Evolutionary conservation across 257 asterid species (phyloP), one percentile per base, ranked within the genome.

Genomic region (Nicotiana paniculata): DNA sequence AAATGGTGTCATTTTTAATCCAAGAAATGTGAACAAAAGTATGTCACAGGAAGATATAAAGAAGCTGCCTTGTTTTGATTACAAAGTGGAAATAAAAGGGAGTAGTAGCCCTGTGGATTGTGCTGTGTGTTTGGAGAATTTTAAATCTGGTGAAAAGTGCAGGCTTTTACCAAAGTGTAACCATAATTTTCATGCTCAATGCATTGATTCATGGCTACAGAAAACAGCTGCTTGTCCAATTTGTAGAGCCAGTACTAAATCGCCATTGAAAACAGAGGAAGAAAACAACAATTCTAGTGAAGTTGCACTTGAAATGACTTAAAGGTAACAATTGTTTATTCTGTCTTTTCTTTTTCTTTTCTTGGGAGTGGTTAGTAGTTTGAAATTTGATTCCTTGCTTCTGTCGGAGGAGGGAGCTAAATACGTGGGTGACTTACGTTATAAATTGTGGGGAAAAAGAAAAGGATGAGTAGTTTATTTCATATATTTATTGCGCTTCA

Each of bases 161-260:
- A 88, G 93, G 66, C 46, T 85, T 58, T 77, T 93, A 89, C 93
- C 93, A 0, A 84, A 80, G 9, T 93, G 97, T 4, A 81, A 68
- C 1, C 96, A 93, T 33, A 57, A 86, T 54, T 93, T 91, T 64
- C 97, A 93, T 87, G 90, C 81, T 55, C 88, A 84, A 6, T 93
- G 97, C 65, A 88, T 93, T 53, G 97, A 91, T 87, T 86, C 88
- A 5, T 93, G 97, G 97, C 87, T 93, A 43, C 6, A 82, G 82
- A 85, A 89, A 67, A 85, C 92, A 48, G 96, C 82, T 48, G 90
- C 87, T 64, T 93, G 97, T 62, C 97, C 97, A 32, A 80, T 91
- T 2, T 93, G 97, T 37, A 90, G 97, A 83, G 78, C 91, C 53
- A 81, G 66, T 80, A 90, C 86, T 13, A 82, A 67, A 9, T 76